Conservation (phyloP, 2,329 filamentous ascomycete genomes). For the Camillea tinctor region DNA sequence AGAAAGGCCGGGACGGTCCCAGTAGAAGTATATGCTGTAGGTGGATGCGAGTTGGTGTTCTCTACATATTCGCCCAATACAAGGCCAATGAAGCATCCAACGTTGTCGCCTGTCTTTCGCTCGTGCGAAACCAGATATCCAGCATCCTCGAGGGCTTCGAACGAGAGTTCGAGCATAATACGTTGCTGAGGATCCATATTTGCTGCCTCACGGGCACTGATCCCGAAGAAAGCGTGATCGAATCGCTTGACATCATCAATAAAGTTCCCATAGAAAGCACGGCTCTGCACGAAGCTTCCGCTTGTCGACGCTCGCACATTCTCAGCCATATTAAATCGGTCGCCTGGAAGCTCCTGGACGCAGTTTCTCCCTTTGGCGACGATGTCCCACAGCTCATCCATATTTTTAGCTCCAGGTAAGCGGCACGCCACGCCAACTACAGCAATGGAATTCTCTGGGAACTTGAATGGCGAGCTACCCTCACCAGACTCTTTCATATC, state of each 20-base stretch:
- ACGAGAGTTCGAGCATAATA: slow-evolving; percentile 35
- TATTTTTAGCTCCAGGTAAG: slow-evolving; percentile 29
- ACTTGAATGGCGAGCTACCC: too few species aligned
- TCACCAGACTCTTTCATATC: too few species aligned
- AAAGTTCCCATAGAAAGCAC: slow-evolving; percentile 26
- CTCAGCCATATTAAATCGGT: not conserved
- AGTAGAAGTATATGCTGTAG: slow-evolving; percentile 24
- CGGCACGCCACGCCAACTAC: slow-evolving; percentile 38
- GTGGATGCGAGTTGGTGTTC: slow-evolving; percentile 13
- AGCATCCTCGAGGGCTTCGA: slow-evolving; percentile 31
- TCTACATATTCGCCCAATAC: slow-evolving; percentile 19
- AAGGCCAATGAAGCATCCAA: not conserved
- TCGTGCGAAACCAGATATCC: slow-evolving; percentile 14
- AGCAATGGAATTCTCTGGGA: too few species aligned
- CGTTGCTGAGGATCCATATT: slow-evolving; percentile 36
- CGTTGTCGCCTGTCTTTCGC: not conserved
- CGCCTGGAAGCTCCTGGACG: slow-evolving; percentile 7
- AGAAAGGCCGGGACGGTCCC: slow-evolving; percentile 23
- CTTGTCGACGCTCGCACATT: not conserved
- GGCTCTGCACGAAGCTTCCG: slow-evolving; percentile 5
- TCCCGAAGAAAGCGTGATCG: slow-evolving; percentile 27
- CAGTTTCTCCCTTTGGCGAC: slow-evolving; percentile 12
- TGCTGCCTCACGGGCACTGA: slow-evolving; percentile 26
- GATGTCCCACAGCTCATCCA: slow-evolving; percentile 21
- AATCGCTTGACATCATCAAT: slow-evolving; percentile 21